Evolutionary conservation across 2,329 filamentous ascomycete species (phyloP), one percentile per base, ranked within the genome.

Genomic region (Ilyonectria robusta): DNA sequence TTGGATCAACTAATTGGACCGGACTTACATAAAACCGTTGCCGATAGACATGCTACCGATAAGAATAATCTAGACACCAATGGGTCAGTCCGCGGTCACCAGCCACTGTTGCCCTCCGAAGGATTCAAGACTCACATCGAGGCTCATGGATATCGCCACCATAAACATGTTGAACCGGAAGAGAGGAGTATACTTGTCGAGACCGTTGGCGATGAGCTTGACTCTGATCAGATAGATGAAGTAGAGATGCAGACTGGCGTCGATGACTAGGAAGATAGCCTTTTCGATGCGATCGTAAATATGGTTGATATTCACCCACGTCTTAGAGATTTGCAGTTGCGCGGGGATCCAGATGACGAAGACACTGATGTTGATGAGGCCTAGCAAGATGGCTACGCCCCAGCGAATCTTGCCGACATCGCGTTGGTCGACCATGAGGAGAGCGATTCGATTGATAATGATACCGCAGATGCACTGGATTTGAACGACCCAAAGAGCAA

Each of bases 191-290:
- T 23, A 23, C 21, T 23, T 23, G 21, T 23, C 21, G 74, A 97
- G 84, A 57, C 86, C 88, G 63, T 84, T 83, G 1, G 94, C 94
- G 77, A 95, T 96, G 71, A 94, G 91, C 73, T 89, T 87, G 6
- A 93, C 85, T 42, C 86, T 67, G 21, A 89, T 82, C 59, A 88
- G 87, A 73, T 87, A 85, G 9, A 91, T 89, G 48, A 87, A 82
- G 80, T 93, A 93, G 0, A 86, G 86, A 78, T 92, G 91, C 23
- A 66, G 46, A 31, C 63, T 57, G n/a, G 63, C 63, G 19, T 66
- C 63, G 15, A 66, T 51, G 6, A 66, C 31, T 37, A 66, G 19
- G 46, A 66, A 66, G 23, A 66, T 40, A 6, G 46, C 63, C n/a
- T 66, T 66, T 29, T 66, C 63, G 21, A 66, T 67, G 5, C 70